phyloP scores from a whole-genome alignment of 2,329 filamentous ascomycete genomes.

The Colletotrichum limetticola region DNA sequence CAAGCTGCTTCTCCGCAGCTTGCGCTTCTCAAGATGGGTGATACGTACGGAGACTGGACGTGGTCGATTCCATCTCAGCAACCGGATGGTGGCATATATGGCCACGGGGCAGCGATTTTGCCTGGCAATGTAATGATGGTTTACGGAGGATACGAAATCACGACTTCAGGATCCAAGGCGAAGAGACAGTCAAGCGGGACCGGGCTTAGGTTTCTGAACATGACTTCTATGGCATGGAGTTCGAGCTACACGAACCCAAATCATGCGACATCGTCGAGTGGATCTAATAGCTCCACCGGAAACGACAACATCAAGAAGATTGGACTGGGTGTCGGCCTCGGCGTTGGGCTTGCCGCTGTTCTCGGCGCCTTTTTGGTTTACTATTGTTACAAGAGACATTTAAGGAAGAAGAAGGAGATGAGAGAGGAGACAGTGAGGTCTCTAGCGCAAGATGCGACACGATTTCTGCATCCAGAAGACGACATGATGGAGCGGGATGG shows the following conservation, averaged over 20 bases:
- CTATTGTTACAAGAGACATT: conserved; percentile 60
- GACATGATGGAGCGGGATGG: conserved; percentile 59
- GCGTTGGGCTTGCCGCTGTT: conserved; percentile 68
- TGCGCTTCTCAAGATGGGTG: conserved; percentile 78
- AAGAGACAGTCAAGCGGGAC: conserved; percentile 47
- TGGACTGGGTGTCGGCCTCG: conserved; percentile 73
- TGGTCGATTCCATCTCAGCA: conserved; percentile 72
- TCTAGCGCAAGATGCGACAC: conserved; percentile 60
- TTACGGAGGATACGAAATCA: conserved; percentile 69
- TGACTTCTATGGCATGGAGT: conserved; percentile 66
- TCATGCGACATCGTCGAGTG: conserved; percentile 25
- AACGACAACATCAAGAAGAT: conserved; percentile 53
- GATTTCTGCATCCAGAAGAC: conserved; percentile 54
- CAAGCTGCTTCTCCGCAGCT: conserved; percentile 86
- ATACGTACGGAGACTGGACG: conserved; percentile 79
- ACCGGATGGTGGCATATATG: conserved; percentile 64
- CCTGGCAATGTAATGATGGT: conserved; percentile 77
- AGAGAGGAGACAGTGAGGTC: conserved; percentile 58
- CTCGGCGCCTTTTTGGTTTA: conserved; percentile 57
- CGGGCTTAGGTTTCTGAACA: conserved; percentile 62
- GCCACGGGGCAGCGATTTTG: conserved; percentile 71
- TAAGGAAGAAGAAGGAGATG: conserved; percentile 44
- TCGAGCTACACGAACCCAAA: conserved; percentile 60
- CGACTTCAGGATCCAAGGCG: conserved; percentile 42
- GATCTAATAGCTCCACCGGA: neutral